A percentile compares a stretch with the other conserved stretches of the same genome.
phyloP scores from a whole-genome alignment of 2,329 filamentous ascomycete species.

The Cladophialophora yegresii region DNA sequence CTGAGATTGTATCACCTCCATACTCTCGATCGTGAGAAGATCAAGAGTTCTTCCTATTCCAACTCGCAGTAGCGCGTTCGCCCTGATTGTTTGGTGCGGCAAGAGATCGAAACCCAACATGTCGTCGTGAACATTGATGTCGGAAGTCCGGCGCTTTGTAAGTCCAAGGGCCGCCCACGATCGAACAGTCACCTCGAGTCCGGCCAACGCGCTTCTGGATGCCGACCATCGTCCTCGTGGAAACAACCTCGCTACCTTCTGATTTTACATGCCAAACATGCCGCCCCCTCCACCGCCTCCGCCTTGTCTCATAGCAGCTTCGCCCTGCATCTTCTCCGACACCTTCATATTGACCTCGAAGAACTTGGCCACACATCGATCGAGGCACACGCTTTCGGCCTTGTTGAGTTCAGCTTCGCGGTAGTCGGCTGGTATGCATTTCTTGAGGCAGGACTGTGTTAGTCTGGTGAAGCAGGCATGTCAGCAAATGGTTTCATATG shows the following conservation, averaged over 20 bases:
- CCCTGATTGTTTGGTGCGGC: not conserved
- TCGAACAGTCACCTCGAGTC: not conserved
- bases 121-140: not conserved
- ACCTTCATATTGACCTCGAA: slow-evolving; percentile 99
- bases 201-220: not conserved
- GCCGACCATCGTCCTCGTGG: not conserved
- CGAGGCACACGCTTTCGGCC: slow-evolving; percentile 96
- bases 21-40: not conserved
- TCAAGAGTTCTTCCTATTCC: slow-evolving; percentile 1
- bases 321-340: slow-evolving; percentile 91
- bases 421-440: slow-evolving; percentile 91
- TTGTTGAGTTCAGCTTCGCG: slow-evolving; percentile 97
- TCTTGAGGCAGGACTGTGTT: slow-evolving; percentile 83
- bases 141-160: not conserved
- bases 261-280: slow-evolving; percentile 45
- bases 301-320: slow-evolving; percentile 68
- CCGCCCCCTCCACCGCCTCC: slow-evolving; percentile 57
- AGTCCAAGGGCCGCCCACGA: not conserved
- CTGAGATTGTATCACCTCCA: not conserved
- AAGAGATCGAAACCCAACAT: not conserved
- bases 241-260: not conserved
- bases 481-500: not conserved
- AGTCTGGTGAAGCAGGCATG: slow-evolving; percentile 58
- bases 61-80: not conserved
- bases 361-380: slow-evolving; percentile 96